Base-by-base conservation (phyloP, 495 filamentous ascomycete species). In the Penicillium alfredii region DNA sequence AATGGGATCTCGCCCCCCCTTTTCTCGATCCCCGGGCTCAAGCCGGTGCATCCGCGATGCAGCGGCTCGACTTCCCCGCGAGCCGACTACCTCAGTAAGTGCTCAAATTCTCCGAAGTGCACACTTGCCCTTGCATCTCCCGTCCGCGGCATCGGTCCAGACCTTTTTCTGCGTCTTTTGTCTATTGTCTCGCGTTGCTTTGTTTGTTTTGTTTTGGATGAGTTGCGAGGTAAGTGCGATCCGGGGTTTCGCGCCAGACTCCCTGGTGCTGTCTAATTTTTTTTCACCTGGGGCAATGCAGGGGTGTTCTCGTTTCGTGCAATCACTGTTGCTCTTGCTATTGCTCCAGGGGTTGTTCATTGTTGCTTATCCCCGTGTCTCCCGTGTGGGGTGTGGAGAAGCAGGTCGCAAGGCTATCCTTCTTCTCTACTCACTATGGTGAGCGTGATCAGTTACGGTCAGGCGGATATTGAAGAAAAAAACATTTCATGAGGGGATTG, bases 21-120 rank as follows among this genome's bases (percentile, higher is more conserved):
- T 31, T 19, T 40, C n/a, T 39, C 31, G 35, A 38, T 35, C 16
- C 12, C 37, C 46, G 50, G 44, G 38, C 15, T 27, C 21, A 14
- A 13, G 8, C 8, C 16, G 11, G 3, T 38, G 38, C 37, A 15
- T 48, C 51, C 51, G 47, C 33, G 34, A 34, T 44, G 39, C 46
- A 38, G 19, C 46, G 42, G 46, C 33, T 22, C 17, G 9, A 6
- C 9, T 12, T 39, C 48, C 35, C 50, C 44, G 35, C 35, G 23
- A 8, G 26, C 19, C 25, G 28, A 10, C 12, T 27, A 20, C 17
- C 28, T 19, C 14, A 30, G 37, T 40, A n/a, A 25, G 23, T 8
- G 23, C 8, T 25, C 23, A 19, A 40, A 40, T 27, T 24, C 9
- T 40, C 38, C 38, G 38, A 40, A 4, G n/a, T n/a, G n/a, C n/a